Evolutionary conservation across 2,329 filamentous ascomycete species (phyloP).

Genomic region (Scytalidium sp.): DNA sequence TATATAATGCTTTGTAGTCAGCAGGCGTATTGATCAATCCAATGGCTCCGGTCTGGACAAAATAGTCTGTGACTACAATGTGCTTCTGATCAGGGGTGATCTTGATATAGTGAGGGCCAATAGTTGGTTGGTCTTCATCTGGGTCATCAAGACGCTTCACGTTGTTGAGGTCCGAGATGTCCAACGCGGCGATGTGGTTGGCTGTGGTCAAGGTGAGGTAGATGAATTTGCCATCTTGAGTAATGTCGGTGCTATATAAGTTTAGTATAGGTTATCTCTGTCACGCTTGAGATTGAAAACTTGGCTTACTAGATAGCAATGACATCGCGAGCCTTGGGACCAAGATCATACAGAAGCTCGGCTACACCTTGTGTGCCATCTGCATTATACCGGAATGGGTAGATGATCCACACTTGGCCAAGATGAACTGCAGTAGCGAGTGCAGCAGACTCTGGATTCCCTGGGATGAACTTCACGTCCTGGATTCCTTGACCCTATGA

Average conservation of each 20-base stretch:
- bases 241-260: conserved; percentile 47
- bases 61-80: conserved; percentile 62
- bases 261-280: not conserved
- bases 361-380: conserved; percentile 55
- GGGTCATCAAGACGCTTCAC: conserved; percentile 60
- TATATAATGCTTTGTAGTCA: conserved; percentile 61
- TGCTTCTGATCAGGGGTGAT: conserved; percentile 63
- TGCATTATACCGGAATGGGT: conserved; percentile 53
- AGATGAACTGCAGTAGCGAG: conserved; percentile 58
- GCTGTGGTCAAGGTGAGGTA: conserved; percentile 60
- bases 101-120: conserved; percentile 63
- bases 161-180: conserved; percentile 59
- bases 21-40: conserved; percentile 58
- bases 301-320: conserved; percentile 51
- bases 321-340: conserved; percentile 51
- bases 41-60: conserved; percentile 60
- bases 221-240: conserved; percentile 52
- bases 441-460: conserved; percentile 54
- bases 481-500: conserved; percentile 57
- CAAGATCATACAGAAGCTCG: conserved; percentile 56
- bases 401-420: conserved; percentile 63
- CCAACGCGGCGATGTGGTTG: conserved; percentile 60
- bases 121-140: conserved; percentile 53
- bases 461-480: conserved; percentile 64
- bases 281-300: not conserved